Percentiles rank a stretch among this genome's conserved stretches.
phyloP scores from a whole-genome alignment of 2,329 filamentous ascomycete species.

The Didymosphaeria variabile region DNA sequence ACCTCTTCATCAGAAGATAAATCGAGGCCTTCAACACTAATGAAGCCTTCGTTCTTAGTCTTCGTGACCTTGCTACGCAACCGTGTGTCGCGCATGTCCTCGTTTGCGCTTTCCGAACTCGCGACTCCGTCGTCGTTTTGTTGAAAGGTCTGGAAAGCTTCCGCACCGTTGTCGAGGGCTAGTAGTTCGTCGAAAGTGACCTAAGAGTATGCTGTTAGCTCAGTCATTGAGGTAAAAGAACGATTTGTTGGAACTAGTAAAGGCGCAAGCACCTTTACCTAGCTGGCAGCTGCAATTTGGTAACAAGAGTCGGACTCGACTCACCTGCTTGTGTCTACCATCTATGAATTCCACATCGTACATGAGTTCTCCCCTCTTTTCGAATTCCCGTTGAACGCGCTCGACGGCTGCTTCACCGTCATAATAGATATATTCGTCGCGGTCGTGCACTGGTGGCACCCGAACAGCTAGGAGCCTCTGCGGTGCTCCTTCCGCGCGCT shows the following conservation, averaged over 20 bases:
- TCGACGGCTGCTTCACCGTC: constrained; percentile 47
- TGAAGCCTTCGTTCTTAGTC: constrained; percentile 31
- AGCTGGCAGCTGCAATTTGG: neutral
- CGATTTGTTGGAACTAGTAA: neutral
- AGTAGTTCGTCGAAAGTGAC: constrained; percentile 57
- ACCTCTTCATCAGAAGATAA: constrained; percentile 45
- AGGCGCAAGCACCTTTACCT: neutral
- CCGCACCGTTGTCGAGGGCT: constrained; percentile 56
- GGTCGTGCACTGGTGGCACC: constrained; percentile 34
- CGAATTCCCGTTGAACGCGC: constrained; percentile 52
- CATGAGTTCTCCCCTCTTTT: constrained; percentile 39
- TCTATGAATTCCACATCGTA: constrained; percentile 57
- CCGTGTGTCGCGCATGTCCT: constrained; percentile 31
- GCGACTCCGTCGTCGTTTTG: constrained; percentile 29
- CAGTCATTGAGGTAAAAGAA: neutral
- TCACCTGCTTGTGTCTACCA: constrained; percentile 52
- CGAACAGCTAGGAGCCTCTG: constrained; percentile 34
- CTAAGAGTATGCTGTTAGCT: constrained; percentile 41
- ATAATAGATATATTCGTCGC: constrained; percentile 46
- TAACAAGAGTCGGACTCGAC: constrained; percentile 27
- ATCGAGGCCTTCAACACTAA: constrained; percentile 40
- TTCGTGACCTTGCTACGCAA: constrained; percentile 31
- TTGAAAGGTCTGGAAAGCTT: constrained; percentile 56
- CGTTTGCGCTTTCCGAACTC: constrained; percentile 23
- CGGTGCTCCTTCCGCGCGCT: neutral